A percentile compares a stretch with the other conserved stretches of the same genome.
These are phyloP conservation scores for Mesotaenium endlicherianum DNA, from an alignment of 139 green algal genomes.

Conservation along the genomic window DNA sequence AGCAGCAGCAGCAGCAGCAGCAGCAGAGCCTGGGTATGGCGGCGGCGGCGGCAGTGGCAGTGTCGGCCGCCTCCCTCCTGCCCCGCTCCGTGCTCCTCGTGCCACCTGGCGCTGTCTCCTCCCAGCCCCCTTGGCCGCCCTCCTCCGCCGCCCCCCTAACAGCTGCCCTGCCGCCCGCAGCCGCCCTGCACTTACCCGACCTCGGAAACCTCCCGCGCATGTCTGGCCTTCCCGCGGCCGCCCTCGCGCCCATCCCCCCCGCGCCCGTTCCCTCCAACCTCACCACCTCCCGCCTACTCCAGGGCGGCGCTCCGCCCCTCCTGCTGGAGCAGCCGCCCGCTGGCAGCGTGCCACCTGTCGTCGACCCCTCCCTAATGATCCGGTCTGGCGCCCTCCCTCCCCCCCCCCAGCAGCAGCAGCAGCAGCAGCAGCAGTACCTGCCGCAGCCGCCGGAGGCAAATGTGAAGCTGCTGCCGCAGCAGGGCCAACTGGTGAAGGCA, in stretches of 20 bases:
- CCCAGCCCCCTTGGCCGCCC: too few relatives aligned
- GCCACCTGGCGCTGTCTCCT: too few relatives aligned
- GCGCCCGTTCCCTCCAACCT: not conserved
- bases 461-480: not conserved
- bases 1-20: not conserved
- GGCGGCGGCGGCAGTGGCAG: too few relatives aligned
- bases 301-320: too few relatives aligned
- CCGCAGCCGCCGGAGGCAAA: not conserved
- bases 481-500: conserved; percentile 2
- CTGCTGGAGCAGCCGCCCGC: not conserved
- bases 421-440: not conserved
- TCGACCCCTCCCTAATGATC: not conserved
- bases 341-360: too few relatives aligned
- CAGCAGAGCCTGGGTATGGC: not conserved
- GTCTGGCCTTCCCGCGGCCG: not conserved
- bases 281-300: too few relatives aligned
- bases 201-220: not conserved
- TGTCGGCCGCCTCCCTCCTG: too few relatives aligned
- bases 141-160: too few relatives aligned
- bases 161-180: too few relatives aligned
- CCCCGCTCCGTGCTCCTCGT: too few relatives aligned
- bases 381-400: not conserved
- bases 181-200: not conserved
- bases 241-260: not conserved
- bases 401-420: too few relatives aligned